phyloP scores from a whole-genome alignment of 805 yeast genomes.

The Sugiyamaella mastotermitis region DNA sequence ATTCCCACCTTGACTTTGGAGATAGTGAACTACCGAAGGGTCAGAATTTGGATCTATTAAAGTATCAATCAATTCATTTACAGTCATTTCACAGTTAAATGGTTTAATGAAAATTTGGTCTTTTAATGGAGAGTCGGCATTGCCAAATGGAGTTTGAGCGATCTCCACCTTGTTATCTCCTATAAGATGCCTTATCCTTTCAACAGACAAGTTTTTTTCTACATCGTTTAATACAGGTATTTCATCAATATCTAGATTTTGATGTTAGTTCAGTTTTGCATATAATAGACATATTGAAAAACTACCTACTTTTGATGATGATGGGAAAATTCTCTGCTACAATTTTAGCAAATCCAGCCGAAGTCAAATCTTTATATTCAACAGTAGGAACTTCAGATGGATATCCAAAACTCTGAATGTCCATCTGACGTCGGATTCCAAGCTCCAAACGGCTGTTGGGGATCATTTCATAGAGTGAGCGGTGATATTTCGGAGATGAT shows the following conservation, averaged over 20 bases:
- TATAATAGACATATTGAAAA: background rate
- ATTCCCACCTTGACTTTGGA: slow-evolving; percentile 36
- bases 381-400: slow-evolving; percentile 14
- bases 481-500: too few relatives aligned
- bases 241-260: too few relatives aligned
- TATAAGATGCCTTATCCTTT: background rate
- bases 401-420: slow-evolving; percentile 17
- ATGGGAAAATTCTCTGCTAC: slow-evolving; percentile 17
- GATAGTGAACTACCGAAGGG: slow-evolving; percentile 25
- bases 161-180: slow-evolving; percentile 17
- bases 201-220: background rate
- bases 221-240: too few relatives aligned
- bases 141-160: slow-evolving; percentile 32
- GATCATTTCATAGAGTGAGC: too few relatives aligned
- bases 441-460: too few relatives aligned
- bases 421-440: slow-evolving; percentile 19
- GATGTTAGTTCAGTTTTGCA: background rate
- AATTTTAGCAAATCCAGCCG: slow-evolving; percentile 8
- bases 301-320: slow-evolving; percentile 7
- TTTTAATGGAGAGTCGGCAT: slow-evolving; percentile 34
- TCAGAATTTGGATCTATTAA: slow-evolving; percentile 7
- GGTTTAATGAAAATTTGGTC: slow-evolving; percentile 30
- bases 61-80: slow-evolving; percentile 20
- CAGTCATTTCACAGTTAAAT: slow-evolving; percentile 19
- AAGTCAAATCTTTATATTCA: slow-evolving; percentile 1